phyloP scores from a whole-genome alignment of 1,139 yeast species.

The Candida sp. region DNA sequence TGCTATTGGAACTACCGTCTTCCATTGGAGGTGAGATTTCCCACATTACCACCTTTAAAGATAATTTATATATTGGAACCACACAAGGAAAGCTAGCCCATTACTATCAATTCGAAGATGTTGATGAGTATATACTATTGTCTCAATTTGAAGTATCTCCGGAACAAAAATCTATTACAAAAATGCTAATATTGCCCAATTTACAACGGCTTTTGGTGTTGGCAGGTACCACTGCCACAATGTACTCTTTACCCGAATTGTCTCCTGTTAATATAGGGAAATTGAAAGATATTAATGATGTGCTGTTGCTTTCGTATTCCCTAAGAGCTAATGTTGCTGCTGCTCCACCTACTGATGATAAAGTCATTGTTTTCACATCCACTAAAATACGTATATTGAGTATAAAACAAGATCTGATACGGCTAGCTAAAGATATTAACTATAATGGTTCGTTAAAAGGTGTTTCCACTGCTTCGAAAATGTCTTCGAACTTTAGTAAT shows the following conservation, averaged over 20 bases:
- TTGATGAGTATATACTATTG: constrained; percentile 53
- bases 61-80: constrained; percentile 78
- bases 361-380: constrained; percentile 26
- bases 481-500: constrained; percentile 36
- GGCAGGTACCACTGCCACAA: constrained; percentile 52
- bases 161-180: constrained; percentile 42
- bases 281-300: constrained; percentile 52
- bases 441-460: constrained; percentile 51
- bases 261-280: constrained; percentile 74
- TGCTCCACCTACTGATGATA: constrained; percentile 2
- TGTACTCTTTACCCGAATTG: constrained; percentile 76
- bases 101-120: constrained; percentile 61
- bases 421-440: constrained; percentile 58
- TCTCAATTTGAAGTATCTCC: constrained; percentile 45
- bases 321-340: constrained; percentile 1
- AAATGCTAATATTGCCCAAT: constrained; percentile 56
- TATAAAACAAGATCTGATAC: constrained; percentile 48
- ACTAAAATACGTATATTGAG: constrained; percentile 60
- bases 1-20: constrained; percentile 5
- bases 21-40: constrained; percentile 21
- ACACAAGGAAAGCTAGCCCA: constrained; percentile 69
- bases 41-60: constrained; percentile 52
- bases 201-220: constrained; percentile 61
- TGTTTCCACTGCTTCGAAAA: constrained; percentile 28
- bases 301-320: constrained; percentile 14